Conservation (phyloP, 2,329 filamentous ascomycete genomes). For the Stylonectria norvegica region DNA sequence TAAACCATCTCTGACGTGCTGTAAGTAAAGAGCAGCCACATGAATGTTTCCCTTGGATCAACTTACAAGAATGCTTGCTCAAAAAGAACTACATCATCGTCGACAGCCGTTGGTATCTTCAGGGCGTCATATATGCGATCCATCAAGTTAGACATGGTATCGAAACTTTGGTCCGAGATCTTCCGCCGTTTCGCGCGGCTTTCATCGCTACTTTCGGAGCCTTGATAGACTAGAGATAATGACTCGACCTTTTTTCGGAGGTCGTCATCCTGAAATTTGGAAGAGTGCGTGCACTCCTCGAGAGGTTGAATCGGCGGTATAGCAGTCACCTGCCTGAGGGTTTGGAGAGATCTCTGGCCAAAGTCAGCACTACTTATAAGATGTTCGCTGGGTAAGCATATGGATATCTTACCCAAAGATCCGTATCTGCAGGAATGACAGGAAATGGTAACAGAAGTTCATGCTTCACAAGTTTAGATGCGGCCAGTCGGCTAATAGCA, state of each 20-base stretch:
- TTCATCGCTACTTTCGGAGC: slow-evolving; percentile 18
- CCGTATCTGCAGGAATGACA: slow-evolving; percentile 32
- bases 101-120: slow-evolving; percentile 18
- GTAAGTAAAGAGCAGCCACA: slow-evolving; percentile 17
- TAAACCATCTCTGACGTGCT: slow-evolving; percentile 38
- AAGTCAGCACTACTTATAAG: slow-evolving; percentile 17
- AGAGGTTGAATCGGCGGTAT: slow-evolving; percentile 16
- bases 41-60: background rate
- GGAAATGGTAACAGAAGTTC: slow-evolving; percentile 37
- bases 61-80: slow-evolving; percentile 47
- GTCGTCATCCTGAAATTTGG: slow-evolving; percentile 28
- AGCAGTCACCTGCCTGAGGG: slow-evolving; percentile 28
- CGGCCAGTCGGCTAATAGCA: slow-evolving; percentile 38
- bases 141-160: slow-evolving; percentile 19
- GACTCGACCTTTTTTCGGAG: slow-evolving; percentile 28
- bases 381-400: background rate
- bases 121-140: slow-evolving; percentile 30
- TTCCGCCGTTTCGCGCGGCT: slow-evolving; percentile 31
- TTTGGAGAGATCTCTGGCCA: slow-evolving; percentile 28
- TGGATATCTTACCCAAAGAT: slow-evolving; percentile 39
- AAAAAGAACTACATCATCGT: slow-evolving; percentile 28
- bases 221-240: slow-evolving; percentile 26
- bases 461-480: slow-evolving; percentile 43
- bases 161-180: slow-evolving; percentile 13
- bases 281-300: slow-evolving; percentile 25